These are phyloP conservation scores for Coniophora puteana DNA, from an alignment of 1,284 basidiomycete genomes.

Conservation along the genomic window DNA sequence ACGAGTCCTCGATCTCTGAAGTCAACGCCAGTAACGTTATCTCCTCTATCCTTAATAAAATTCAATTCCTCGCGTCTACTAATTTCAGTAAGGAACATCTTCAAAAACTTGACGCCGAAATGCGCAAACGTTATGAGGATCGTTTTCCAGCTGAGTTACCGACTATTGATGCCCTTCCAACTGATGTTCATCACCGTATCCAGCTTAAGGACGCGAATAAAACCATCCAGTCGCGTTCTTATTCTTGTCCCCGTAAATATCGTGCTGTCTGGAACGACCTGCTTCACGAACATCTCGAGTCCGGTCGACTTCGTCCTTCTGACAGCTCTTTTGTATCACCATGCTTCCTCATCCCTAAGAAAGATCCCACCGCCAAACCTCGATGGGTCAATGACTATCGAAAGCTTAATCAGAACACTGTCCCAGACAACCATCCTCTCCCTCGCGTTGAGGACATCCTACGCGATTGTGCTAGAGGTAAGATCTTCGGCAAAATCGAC, in stretches of 20 bases:
- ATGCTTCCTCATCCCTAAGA: conserved; percentile 13
- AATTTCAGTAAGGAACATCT: too few relatives aligned
- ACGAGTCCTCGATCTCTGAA: too few relatives aligned
- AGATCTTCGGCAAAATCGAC: conserved; percentile 28
- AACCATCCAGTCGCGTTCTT: conserved; percentile 1
- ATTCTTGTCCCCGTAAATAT: conserved; percentile 9
- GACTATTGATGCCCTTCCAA: conserved; percentile 1
- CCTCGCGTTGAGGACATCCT: conserved; percentile 23
- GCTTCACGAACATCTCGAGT: conserved; percentile 8
- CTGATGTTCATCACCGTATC: conserved; percentile 6
- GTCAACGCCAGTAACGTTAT: too few relatives aligned
- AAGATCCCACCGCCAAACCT: conserved; percentile 1
- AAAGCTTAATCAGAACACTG: conserved; percentile 17
- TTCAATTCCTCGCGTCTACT: too few relatives aligned
- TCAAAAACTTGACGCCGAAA: too few relatives aligned
- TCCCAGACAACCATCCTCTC: conserved; percentile 16
- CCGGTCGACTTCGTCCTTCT: conserved; percentile 10
- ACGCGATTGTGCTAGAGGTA: conserved; percentile 10
- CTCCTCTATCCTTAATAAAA: too few relatives aligned
- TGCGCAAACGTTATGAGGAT: too few relatives aligned
- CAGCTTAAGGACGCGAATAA: conserved; percentile 6
- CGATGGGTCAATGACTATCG: conserved; percentile 18
- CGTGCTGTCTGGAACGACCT: conserved; percentile 10
- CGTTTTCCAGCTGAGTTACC: conserved; percentile 2
- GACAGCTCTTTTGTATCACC: conserved; percentile 2